Evolutionary conservation across 1,284 basidiomycete species (phyloP).

Genomic region (Mycena sp.): DNA sequence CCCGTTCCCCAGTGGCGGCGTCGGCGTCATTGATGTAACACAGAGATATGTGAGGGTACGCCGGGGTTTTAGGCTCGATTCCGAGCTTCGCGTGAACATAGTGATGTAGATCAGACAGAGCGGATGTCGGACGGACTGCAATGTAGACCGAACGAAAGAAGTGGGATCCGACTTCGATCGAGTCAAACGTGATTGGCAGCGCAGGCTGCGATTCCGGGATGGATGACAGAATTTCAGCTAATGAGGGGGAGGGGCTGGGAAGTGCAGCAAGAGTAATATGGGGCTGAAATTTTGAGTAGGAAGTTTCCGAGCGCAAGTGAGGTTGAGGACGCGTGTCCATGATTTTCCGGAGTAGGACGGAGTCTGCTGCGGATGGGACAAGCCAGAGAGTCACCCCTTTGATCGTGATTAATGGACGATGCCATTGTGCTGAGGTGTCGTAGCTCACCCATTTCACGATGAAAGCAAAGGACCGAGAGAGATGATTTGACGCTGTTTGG

Average conservation of each 20-base stretch:
- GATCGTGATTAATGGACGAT: background rate
- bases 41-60: slow-evolving; percentile 75
- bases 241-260: slow-evolving; percentile 42
- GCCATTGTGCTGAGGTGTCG: background rate
- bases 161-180: slow-evolving; percentile 62
- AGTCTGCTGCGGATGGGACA: slow-evolving; percentile 56
- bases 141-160: slow-evolving; percentile 79
- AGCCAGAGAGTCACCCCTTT: slow-evolving; percentile 71
- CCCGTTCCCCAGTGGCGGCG: slow-evolving; percentile 50
- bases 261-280: slow-evolving; percentile 75
- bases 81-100: slow-evolving; percentile 55
- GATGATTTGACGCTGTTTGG: no score
- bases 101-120: slow-evolving; percentile 58
- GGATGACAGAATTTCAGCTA: slow-evolving; percentile 48
- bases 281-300: slow-evolving; percentile 69
- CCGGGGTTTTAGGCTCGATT: slow-evolving; percentile 56
- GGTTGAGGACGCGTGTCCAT: slow-evolving; percentile 51
- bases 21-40: slow-evolving; percentile 75
- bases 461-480: background rate
- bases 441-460: background rate
- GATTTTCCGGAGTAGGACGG: slow-evolving; percentile 50
- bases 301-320: slow-evolving; percentile 32
- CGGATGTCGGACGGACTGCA: slow-evolving; percentile 53
- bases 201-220: slow-evolving; percentile 48
- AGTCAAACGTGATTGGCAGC: slow-evolving; percentile 57